Evolutionary conservation across 139 green algal genomes (phyloP), one percentile per base, ranked within the genome.

Genomic region (Chlamydomonas sp.): DNA sequence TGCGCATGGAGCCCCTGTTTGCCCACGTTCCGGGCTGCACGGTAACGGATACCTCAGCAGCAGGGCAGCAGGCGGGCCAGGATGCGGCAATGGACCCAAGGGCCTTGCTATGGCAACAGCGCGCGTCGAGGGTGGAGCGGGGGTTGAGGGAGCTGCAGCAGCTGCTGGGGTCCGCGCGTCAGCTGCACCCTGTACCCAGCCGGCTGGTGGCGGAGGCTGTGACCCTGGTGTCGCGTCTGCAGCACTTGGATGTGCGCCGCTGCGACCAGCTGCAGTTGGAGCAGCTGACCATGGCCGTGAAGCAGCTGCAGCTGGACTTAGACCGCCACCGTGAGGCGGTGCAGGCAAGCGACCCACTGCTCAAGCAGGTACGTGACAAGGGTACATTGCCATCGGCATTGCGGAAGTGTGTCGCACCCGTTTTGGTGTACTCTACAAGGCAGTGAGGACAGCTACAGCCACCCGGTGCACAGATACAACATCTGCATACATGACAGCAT

Each of bases 311-410:
- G 62, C 63, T 58, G 4, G 78, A 83, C 71, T 63, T 90, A 7
- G 60, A 77, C 63, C 20, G 18, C 6, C 63, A 90, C 66, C 59
- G 73, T 8, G 68, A 59, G 1, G 18, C 72, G 79, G 68, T 90
- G 20, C 86, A 71, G 16, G 79, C 72, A 5, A 69, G 15, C 18
- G 69, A 90, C 69, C 79, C 86, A 3, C 17, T 90, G n/a, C 83
- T 86, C 3, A 6, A 68, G 66, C 74, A 86, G 72, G 83, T 90
- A 10, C 59, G 74, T n/a, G 68, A 87, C 69, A 61, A 79, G 58
- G 12, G 58, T 8, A 7, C 69, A 18, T 49, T 49, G 31, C 31
- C 31, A 49, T 49, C 31, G 31, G 31, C 31, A 49, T 49, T 49
- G 31, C 31, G 31, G 31, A 49, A 49, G 31, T 49, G 31, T 49